Conservation (phyloP, 1,284 basidiomycete genomes). For the Takashimella koratensis region DNA sequence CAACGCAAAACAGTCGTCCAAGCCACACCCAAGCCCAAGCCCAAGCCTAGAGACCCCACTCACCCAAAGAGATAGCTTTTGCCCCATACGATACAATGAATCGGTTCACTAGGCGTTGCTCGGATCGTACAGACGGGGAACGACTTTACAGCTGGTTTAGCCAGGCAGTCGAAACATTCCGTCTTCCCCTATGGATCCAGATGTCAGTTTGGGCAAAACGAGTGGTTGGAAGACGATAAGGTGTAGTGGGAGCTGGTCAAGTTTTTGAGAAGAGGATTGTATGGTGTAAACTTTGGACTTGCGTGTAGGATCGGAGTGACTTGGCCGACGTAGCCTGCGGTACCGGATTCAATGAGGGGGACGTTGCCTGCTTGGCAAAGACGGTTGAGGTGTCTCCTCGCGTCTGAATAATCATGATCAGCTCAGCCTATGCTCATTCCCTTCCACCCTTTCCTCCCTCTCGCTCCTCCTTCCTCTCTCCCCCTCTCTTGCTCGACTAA, state of each 20-base stretch:
- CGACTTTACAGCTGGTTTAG: slow-evolving; percentile 85
- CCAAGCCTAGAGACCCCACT: too few relatives aligned
- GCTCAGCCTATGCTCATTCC: not conserved
- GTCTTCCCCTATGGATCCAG: slow-evolving; percentile 66
- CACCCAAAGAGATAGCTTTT: slow-evolving; percentile 96
- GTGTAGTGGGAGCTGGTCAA: not conserved
- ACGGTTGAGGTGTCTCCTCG: slow-evolving; percentile 88
- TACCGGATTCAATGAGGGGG: slow-evolving; percentile 93
- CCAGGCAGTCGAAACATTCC: slow-evolving; percentile 89
- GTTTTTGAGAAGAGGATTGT: slow-evolving; percentile 48
- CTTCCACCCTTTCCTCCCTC: slow-evolving; percentile 29
- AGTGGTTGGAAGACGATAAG: too few relatives aligned
- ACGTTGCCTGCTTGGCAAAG: slow-evolving; percentile 91
- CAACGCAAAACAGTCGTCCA: too few relatives aligned
- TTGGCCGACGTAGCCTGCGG: slow-evolving; percentile 87
- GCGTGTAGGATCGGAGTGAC: slow-evolving; percentile 57
- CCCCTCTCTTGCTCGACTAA: not conserved
- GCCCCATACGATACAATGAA: slow-evolving; percentile 99
- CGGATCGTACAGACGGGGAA: slow-evolving; percentile 99
- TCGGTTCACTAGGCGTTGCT: slow-evolving; percentile 93
- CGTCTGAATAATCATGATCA: slow-evolving; percentile 55
- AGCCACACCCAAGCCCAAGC: too few relatives aligned
- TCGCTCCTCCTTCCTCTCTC: too few relatives aligned
- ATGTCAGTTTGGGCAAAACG: too few relatives aligned
- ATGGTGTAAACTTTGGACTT: slow-evolving; percentile 5